phyloP scores from a whole-genome alignment of 2,329 filamentous ascomycete genomes.

The Aspergillus terreus region DNA sequence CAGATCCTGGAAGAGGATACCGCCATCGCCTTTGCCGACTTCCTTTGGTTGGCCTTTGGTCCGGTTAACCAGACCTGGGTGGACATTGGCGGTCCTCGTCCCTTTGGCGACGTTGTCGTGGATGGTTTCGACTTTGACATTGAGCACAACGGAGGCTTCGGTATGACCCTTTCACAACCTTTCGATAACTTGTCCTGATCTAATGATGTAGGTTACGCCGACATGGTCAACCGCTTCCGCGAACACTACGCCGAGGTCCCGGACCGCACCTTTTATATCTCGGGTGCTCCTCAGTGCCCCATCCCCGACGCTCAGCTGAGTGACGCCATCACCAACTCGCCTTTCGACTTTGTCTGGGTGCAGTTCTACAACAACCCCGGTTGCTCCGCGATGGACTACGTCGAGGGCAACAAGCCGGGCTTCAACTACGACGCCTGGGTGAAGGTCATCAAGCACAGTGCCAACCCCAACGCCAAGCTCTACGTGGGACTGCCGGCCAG shows the following conservation, averaged over 20 bases:
- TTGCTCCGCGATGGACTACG: conserved; percentile 49
- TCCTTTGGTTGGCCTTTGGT: conserved; percentile 50
- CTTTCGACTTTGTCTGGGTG: conserved; percentile 53
- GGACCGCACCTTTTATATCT: conserved; percentile 46
- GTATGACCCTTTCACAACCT: conserved; percentile 17
- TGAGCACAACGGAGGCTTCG: conserved; percentile 27
- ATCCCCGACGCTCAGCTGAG: conserved; percentile 47
- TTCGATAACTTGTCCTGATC: background rate
- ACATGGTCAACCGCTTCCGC: conserved; percentile 48
- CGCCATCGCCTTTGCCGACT: conserved; percentile 47
- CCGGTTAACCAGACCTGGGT: conserved; percentile 32
- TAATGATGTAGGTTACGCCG: conserved; percentile 38
- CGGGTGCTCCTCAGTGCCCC: conserved; percentile 52
- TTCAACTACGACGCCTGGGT: conserved; percentile 50
- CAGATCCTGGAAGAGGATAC: conserved; percentile 38
- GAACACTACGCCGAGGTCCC: conserved; percentile 34
- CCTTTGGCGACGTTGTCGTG: conserved; percentile 44
- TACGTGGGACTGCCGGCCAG: conserved; percentile 51
- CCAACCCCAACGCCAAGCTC: conserved; percentile 47
- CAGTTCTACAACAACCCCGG: conserved; percentile 54
- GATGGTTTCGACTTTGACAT: conserved; percentile 55
- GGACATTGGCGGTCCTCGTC: conserved; percentile 38
- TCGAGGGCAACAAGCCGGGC: conserved; percentile 26
- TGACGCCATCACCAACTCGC: conserved; percentile 41
- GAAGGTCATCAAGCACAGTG: conserved; percentile 31